phyloP scores from a whole-genome alignment of 257 asterid genomes.

The Osmanthus fragrans region DNA sequence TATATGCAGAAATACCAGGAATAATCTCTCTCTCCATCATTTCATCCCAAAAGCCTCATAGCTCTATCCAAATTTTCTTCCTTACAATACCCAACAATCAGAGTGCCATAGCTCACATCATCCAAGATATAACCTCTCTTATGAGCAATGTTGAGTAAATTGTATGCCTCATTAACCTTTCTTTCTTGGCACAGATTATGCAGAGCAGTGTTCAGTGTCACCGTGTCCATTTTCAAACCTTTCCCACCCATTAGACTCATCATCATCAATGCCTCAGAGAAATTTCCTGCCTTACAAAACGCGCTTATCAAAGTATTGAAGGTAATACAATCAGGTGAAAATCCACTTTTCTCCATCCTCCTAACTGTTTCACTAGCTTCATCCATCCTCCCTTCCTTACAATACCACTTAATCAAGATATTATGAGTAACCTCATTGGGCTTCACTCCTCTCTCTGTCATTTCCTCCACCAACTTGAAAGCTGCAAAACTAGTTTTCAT shows the following conservation, averaged over 20 bases:
- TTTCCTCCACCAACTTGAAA: constrained; percentile 57
- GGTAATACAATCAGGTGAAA: constrained; percentile 62
- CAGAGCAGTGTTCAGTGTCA: constrained; percentile 69
- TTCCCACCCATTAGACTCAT: constrained; percentile 65
- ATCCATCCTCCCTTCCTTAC: constrained; percentile 70
- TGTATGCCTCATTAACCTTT: constrained; percentile 61
- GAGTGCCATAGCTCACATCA: constrained; percentile 85
- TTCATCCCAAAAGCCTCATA: constrained; percentile 71
- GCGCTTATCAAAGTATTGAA: constrained; percentile 75
- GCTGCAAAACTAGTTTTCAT: constrained; percentile 44
- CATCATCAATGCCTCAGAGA: constrained; percentile 63
- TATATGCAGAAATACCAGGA: constrained; percentile 67
- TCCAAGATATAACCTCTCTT: constrained; percentile 75
- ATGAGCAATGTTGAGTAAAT: constrained; percentile 52
- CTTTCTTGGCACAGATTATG: constrained; percentile 57
- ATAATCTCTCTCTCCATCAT: constrained; percentile 59
- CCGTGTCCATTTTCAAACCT: constrained; percentile 78
- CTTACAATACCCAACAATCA: constrained; percentile 72
- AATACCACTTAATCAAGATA: constrained; percentile 71
- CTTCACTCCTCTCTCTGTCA: constrained; percentile 60
- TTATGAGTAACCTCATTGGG: constrained; percentile 66
- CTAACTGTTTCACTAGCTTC: constrained; percentile 51
- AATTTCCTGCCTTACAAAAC: constrained; percentile 60
- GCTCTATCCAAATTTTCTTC: constrained; percentile 56
- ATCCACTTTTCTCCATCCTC: constrained; percentile 65